These are phyloP conservation scores for Cucumis melo DNA, from an alignment of 306 rosid genomes.

Conservation along the genomic window DNA sequence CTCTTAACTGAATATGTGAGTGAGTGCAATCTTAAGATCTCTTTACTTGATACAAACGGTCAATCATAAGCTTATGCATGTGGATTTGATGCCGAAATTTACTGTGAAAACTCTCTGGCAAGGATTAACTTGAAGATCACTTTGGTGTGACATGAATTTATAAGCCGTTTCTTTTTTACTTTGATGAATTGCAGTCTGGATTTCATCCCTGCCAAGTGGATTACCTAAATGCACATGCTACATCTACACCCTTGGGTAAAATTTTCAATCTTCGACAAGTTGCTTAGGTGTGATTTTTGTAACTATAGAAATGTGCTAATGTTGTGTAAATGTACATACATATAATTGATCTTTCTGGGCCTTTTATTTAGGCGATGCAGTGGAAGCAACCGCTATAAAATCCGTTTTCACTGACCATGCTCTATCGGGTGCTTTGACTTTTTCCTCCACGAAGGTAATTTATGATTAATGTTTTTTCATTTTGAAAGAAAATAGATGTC, in stretches of 20 bases:
- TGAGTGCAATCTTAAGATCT: neutral
- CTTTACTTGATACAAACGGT: neutral
- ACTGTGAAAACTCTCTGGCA: neutral
- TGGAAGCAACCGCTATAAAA: constrained; percentile 84
- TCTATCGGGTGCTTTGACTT: constrained; percentile 50
- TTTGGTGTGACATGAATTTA: neutral
- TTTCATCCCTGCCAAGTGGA: constrained; percentile 63
- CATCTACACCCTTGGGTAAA: constrained; percentile 80
- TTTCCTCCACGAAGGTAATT: constrained; percentile 90
- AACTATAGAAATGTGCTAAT: neutral
- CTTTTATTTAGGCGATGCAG: constrained; percentile 49
- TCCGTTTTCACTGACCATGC: constrained; percentile 41
- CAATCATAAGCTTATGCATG: neutral
- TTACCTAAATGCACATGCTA: constrained; percentile 88
- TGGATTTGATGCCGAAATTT: neutral
- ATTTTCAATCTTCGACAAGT: constrained; percentile 9
- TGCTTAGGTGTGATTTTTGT: constrained; percentile 10
- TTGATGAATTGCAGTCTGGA: constrained; percentile 52
- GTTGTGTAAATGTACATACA: neutral
- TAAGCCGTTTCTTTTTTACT: constrained; percentile 2
- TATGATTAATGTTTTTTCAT: neutral
- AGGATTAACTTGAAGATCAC: neutral
- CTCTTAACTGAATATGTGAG: neutral
- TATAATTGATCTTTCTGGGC: neutral
- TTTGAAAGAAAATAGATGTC: neutral